Conservation (phyloP, 2,329 filamentous ascomycete genomes). For the Xenosphaeropsis pyriputrescens region DNA sequence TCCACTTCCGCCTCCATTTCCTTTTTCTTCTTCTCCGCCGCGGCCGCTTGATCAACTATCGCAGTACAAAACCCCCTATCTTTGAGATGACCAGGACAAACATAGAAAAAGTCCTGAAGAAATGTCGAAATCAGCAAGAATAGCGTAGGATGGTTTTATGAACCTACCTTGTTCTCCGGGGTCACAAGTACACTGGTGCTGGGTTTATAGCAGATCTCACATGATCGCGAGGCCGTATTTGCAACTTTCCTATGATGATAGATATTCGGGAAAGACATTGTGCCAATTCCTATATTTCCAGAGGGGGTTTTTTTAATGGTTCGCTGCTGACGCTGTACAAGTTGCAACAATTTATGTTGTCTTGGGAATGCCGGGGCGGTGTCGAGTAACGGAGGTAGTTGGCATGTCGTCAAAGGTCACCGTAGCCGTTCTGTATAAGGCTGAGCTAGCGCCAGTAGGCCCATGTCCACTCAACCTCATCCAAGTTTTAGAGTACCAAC, state of each 20-base stretch:
- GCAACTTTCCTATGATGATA: conserved; percentile 82
- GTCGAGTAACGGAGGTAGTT: neutral
- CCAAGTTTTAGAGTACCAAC: no score
- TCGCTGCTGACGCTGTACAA: neutral
- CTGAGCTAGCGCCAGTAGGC: neutral
- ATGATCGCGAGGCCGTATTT: conserved; percentile 68
- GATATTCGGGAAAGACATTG: conserved; percentile 48
- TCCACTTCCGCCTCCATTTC: conserved; percentile 53
- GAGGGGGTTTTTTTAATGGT: neutral
- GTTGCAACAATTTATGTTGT: neutral
- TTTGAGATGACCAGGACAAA: conserved; percentile 70
- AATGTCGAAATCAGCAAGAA: neutral
- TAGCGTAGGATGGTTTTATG: neutral
- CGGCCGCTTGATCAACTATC: conserved; percentile 52
- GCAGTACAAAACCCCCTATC: conserved; percentile 70
- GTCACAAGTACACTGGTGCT: conserved; percentile 80
- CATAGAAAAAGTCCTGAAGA: conserved; percentile 73
- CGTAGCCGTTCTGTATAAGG: neutral
- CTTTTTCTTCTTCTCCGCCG: conserved; percentile 39
- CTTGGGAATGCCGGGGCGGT: neutral
- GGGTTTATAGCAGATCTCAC: conserved; percentile 84
- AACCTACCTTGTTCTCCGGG: conserved; percentile 66
- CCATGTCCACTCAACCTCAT: no score
- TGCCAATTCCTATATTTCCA: neutral
- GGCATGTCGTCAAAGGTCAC: neutral